Percentiles rank a stretch among this genome's conserved stretches.
phyloP scores from a whole-genome alignment of 345 rosid species.

The Lepidium didymum region DNA sequence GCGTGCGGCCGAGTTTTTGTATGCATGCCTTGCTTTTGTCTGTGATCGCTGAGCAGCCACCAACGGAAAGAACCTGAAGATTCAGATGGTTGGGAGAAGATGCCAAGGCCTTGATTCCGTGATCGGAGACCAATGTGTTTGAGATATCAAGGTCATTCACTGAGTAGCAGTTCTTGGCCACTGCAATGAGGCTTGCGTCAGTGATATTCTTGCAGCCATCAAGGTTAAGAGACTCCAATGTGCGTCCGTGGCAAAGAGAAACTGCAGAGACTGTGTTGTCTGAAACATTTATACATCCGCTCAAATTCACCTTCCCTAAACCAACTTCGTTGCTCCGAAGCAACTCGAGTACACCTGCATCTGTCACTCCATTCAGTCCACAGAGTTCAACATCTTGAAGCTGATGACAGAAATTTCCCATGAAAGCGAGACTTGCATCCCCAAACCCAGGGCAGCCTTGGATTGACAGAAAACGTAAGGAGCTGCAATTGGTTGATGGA shows the following conservation, averaged over 20 bases:
- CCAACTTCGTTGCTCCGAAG: constrained; percentile 51
- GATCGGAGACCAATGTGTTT: constrained; percentile 56
- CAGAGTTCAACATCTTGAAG: constrained; percentile 59
- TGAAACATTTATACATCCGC: constrained; percentile 62
- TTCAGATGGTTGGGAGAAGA: constrained; percentile 44
- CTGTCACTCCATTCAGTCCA: constrained; percentile 63
- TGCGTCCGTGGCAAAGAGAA: constrained; percentile 58
- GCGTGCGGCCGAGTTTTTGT: constrained; percentile 55
- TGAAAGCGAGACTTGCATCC: constrained; percentile 48
- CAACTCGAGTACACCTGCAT: constrained; percentile 61
- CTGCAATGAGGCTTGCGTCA: constrained; percentile 54
- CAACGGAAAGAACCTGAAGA: constrained; percentile 72
- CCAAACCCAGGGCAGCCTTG: constrained; percentile 84
- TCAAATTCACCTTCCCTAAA: constrained; percentile 65
- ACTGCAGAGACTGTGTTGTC: constrained; percentile 50
- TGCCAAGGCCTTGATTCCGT: constrained; percentile 56
- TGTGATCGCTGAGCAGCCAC: constrained; percentile 68
- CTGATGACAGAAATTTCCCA: constrained; percentile 73
- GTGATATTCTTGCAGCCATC: constrained; percentile 72
- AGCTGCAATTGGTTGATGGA: constrained; percentile 38
- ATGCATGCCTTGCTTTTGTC: constrained; percentile 55
- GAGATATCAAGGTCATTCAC: constrained; percentile 75
- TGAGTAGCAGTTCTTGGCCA: constrained; percentile 62
- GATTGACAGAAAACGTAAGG: constrained; percentile 55
- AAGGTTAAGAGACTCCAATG: constrained; percentile 70